Conservation (phyloP, 371 early-diverging fungal species). For the Mortierella sp. region DNA sequence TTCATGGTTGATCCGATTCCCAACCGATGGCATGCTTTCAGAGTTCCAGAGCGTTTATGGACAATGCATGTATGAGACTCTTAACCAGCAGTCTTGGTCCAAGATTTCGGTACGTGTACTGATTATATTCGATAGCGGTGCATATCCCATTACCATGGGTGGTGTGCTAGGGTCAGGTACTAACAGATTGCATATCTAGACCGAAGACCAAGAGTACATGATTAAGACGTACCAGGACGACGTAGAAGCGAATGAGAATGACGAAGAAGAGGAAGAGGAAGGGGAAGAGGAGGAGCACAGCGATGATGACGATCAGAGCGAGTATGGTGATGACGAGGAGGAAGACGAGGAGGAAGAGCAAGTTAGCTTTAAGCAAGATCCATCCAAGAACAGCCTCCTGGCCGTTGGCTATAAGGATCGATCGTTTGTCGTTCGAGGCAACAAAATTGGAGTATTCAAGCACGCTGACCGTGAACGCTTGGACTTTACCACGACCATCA, state of each 20-base stretch:
- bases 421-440: conserved; percentile 89
- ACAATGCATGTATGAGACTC: conserved; percentile 73
- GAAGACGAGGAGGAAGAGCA: conserved; percentile 37
- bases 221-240: conserved; percentile 75
- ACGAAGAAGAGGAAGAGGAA: conserved; percentile 13
- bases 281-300: conserved; percentile 43
- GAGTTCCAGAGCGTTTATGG: conserved; percentile 67
- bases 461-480: conserved; percentile 74
- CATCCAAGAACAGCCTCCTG: conserved; percentile 70
- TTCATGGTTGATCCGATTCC: conserved; percentile 76
- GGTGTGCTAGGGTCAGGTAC: too few relatives aligned
- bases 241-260: conserved; percentile 39
- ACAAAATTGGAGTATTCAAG: conserved; percentile 85
- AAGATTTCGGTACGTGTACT: conserved; percentile 55
- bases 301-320: conserved; percentile 32
- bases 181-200: conserved; percentile 27
- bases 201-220: conserved; percentile 70
- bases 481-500: conserved; percentile 76
- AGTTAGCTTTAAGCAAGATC: conserved; percentile 23
- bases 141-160: too few relatives aligned
- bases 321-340: conserved; percentile 24
- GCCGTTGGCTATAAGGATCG: conserved; percentile 82
- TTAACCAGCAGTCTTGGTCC: conserved; percentile 57
- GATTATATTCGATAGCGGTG: too few relatives aligned
- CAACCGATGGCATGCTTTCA: conserved; percentile 52